phyloP scores from a whole-genome alignment of 257 asterid species.

The Ehretia macrophylla region DNA sequence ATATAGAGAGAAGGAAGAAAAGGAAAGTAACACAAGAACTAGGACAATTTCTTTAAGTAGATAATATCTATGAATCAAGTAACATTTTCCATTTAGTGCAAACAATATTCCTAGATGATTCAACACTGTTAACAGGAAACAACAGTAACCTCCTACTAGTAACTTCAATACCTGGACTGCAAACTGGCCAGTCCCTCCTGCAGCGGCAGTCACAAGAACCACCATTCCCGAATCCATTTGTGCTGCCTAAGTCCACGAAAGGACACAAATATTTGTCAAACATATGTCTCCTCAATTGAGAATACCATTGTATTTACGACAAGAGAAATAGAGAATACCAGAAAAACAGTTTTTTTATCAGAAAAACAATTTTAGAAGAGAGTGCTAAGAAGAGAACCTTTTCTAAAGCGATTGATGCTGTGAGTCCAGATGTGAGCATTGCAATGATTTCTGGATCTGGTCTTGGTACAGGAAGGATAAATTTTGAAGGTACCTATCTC shows the following conservation, averaged over 20 bases:
- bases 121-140: not conserved
- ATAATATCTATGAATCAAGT: too few relatives aligned
- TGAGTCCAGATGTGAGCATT: constrained; percentile 96
- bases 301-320: not conserved
- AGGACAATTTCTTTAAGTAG: not conserved
- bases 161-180: constrained; percentile 77
- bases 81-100: too few relatives aligned
- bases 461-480: constrained; percentile 88
- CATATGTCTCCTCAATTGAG: not conserved
- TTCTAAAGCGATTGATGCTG: constrained; percentile 92
- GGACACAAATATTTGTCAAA: constrained; percentile 11
- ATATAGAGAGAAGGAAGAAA: too few relatives aligned
- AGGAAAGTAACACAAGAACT: too few relatives aligned
- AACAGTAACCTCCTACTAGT: not conserved
- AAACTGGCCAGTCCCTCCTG: constrained; percentile 98
- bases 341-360: not conserved
- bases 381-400: constrained; percentile 45
- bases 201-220: constrained; percentile 97
- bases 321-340: not conserved
- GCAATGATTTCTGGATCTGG: constrained; percentile 97
- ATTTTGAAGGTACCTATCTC: constrained; percentile 66
- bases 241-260: constrained; percentile 57
- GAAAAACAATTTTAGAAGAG: not conserved
- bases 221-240: constrained; percentile 80
- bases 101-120: too few relatives aligned